Evolutionary conservation across 1,284 basidiomycete genomes (phyloP).

Genomic region (Lignosus rhinocerotis): DNA sequence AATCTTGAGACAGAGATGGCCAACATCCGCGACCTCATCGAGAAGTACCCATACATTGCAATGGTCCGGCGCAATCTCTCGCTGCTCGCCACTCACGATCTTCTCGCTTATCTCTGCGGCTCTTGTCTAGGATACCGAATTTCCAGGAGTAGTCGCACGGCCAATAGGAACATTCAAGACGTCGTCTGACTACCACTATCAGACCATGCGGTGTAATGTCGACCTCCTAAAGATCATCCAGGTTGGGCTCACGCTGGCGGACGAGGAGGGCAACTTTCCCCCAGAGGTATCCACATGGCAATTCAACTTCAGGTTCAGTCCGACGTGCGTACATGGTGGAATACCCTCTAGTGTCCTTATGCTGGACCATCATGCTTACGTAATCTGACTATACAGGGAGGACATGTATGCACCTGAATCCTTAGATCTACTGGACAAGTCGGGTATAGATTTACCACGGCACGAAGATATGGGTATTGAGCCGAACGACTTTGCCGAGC

Average conservation of each 20-base stretch:
- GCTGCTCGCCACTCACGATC: conserved; percentile 14
- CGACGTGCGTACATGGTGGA: conserved; percentile 60
- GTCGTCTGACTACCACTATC: conserved; percentile 98
- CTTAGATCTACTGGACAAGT: conserved; percentile 91
- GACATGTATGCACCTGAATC: conserved; percentile 99
- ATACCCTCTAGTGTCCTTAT: conserved; percentile 1
- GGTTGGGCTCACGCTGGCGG: conserved; percentile 92
- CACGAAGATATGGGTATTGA: conserved; percentile 92
- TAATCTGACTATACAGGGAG: conserved; percentile 52
- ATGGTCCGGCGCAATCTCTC: conserved; percentile 65
- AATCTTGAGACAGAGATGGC: conserved; percentile 94
- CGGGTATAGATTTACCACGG: conserved; percentile 94
- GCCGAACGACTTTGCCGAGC: conserved; percentile 95
- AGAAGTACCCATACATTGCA: conserved; percentile 91
- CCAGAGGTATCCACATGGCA: conserved; percentile 96
- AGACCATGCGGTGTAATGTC: conserved; percentile 99
- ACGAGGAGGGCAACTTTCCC: conserved; percentile 90
- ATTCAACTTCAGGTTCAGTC: conserved; percentile 96
- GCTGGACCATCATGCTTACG: conserved; percentile 22
- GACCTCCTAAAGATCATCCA: conserved; percentile 98
- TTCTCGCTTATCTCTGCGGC: conserved; percentile 20
- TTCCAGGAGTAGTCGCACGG: conserved; percentile 96
- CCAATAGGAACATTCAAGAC: conserved; percentile 97
- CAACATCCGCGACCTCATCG: conserved; percentile 83
- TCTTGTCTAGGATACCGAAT: conserved; percentile 88